Conservation (phyloP, 2,329 filamentous ascomycete species). For the Leptosphaerulina australis region DNA sequence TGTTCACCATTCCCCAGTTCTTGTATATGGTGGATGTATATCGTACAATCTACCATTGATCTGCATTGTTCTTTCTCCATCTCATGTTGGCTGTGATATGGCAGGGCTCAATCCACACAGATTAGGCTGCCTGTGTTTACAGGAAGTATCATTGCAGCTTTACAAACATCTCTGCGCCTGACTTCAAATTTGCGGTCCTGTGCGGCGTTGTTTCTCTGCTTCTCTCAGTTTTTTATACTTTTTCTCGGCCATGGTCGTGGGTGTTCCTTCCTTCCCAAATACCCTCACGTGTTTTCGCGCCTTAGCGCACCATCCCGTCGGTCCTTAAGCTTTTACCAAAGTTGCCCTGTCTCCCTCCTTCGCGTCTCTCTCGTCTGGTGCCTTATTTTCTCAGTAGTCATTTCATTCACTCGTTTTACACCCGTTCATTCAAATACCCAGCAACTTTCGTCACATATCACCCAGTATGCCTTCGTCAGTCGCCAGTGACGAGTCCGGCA, state of each 20-base stretch:
- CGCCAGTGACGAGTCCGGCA: constrained; percentile 57
- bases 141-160: too few relatives aligned
- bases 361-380: background rate
- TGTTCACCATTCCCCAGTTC: constrained; percentile 18
- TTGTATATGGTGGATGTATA: constrained; percentile 26
- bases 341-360: constrained; percentile 13
- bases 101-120: too few relatives aligned
- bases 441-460: constrained; percentile 2
- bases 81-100: too few relatives aligned
- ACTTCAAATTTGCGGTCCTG: too few relatives aligned
- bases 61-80: background rate
- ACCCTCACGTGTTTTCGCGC: constrained; percentile 25
- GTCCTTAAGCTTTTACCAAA: constrained; percentile 1
- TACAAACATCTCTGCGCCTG: too few relatives aligned
- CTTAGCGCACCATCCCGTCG: constrained; percentile 20
- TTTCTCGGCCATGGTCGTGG: background rate
- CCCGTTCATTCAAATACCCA: constrained; percentile 2
- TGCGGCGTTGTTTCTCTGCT: too few relatives aligned
- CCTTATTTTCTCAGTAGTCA: background rate
- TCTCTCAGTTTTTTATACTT: too few relatives aligned
- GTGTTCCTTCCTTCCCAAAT: constrained; percentile 22
- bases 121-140: too few relatives aligned
- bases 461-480: constrained; percentile 53
- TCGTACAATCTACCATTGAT: constrained; percentile 23
- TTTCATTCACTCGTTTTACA: constrained; percentile 13